These are phyloP conservation scores for Leishmania guyanensis DNA, from an alignment of 208 protist genomes.

Conservation along the genomic window DNA sequence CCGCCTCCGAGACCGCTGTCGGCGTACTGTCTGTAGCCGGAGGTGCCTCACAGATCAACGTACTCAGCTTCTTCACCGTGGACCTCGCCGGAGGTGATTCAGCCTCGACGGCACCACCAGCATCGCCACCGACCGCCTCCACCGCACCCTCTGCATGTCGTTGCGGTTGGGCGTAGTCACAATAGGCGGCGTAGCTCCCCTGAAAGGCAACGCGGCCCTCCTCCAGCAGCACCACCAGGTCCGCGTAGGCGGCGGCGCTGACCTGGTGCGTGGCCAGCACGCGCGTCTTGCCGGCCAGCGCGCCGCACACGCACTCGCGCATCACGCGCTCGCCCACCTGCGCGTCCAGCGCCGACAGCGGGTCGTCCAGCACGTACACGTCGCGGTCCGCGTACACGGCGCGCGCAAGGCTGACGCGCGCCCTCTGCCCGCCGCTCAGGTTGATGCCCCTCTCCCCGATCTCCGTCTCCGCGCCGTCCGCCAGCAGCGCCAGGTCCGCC, in stretches of 20 bases:
- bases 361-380: constrained; percentile 91
- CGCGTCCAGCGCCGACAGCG: constrained; percentile 92
- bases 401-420: constrained; percentile 74
- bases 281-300: constrained; percentile 77
- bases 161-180: constrained; percentile 1
- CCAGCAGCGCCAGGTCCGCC: constrained; percentile 79
- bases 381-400: constrained; percentile 81
- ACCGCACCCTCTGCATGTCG: no score
- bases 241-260: constrained; percentile 72
- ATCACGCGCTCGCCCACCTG: constrained; percentile 72
- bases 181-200: constrained; percentile 20
- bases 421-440: constrained; percentile 84
- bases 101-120: background rate
- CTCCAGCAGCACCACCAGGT: constrained; percentile 80
- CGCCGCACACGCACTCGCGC: constrained; percentile 50
- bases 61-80: background rate
- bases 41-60: background rate
- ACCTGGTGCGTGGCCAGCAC: constrained; percentile 94
- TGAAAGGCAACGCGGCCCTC: constrained; percentile 51
- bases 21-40: background rate
- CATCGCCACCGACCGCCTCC: no score
- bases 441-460: constrained; percentile 85
- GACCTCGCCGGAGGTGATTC: background rate
- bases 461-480: constrained; percentile 84
- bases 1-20: background rate